A percentile compares a stretch with the other conserved stretches of the same genome.
Evolutionary conservation across 345 rosid genomes (phyloP).

Genomic region (Brassica nigra): DNA sequence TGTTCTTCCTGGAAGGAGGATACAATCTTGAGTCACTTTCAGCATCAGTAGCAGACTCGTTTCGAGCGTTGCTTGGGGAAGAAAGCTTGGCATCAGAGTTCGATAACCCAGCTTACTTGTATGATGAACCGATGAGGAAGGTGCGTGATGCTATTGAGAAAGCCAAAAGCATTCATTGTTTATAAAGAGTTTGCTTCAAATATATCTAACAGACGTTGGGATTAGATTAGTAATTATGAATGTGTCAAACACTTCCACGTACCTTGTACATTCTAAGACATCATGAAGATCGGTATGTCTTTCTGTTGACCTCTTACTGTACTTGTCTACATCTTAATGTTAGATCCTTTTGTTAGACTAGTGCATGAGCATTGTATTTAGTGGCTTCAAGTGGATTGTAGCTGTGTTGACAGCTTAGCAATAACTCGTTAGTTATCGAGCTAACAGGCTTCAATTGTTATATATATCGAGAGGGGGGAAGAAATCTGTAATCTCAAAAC

Average conservation of each 20-base stretch:
- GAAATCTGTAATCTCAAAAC: too few relatives aligned
- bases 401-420: too few relatives aligned
- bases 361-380: background rate
- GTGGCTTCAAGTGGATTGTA: background rate
- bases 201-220: background rate
- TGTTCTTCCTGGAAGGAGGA: conserved; percentile 94
- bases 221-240: background rate
- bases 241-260: conserved; percentile 8
- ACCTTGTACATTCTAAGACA: too few relatives aligned
- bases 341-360: conserved; percentile 2
- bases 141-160: conserved; percentile 71
- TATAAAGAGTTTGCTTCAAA: conserved; percentile 37
- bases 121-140: conserved; percentile 76
- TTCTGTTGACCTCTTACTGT: conserved; percentile 11
- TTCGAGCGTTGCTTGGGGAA: conserved; percentile 84
- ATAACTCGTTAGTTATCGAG: too few relatives aligned
- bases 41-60: conserved; percentile 78
- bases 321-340: background rate
- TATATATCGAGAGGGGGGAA: too few relatives aligned
- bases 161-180: conserved; percentile 72
- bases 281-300: conserved; percentile 73
- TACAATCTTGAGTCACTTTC: conserved; percentile 90
- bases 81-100: conserved; percentile 71
- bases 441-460: too few relatives aligned
- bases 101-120: conserved; percentile 76